Evolutionary conservation across 768 basidiomycete species (phyloP).

Genomic region (Lactarius pseudohatsudake): DNA sequence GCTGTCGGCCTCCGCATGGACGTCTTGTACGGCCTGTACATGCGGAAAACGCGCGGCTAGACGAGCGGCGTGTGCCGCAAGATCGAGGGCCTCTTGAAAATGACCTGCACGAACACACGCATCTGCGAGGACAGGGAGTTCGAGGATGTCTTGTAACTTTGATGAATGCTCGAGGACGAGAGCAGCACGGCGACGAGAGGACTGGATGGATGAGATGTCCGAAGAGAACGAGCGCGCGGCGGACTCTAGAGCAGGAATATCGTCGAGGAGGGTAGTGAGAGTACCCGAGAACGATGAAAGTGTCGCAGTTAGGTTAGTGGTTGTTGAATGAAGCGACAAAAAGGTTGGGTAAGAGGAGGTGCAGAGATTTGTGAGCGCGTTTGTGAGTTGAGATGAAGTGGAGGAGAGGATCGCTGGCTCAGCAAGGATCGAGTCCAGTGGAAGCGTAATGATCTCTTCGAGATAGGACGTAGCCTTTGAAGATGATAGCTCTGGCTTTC

Average conservation of each 20-base stretch:
- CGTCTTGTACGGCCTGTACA: slow-evolving; percentile 55
- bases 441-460: slow-evolving; percentile 58
- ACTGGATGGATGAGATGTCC: slow-evolving; percentile 71
- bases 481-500: slow-evolving; percentile 27
- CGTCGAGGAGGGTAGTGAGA: slow-evolving; percentile 64
- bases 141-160: slow-evolving; percentile 88
- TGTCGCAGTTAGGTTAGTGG: slow-evolving; percentile 68
- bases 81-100: slow-evolving; percentile 88
- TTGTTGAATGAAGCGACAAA: slow-evolving; percentile 80
- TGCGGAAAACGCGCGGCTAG: slow-evolving; percentile 43
- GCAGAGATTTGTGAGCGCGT: slow-evolving; percentile 86
- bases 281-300: slow-evolving; percentile 74
- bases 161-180: slow-evolving; percentile 94
- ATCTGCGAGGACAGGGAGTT: slow-evolving; percentile 87
- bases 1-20: slow-evolving; percentile 65
- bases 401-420: slow-evolving; percentile 79
- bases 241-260: slow-evolving; percentile 76
- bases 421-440: slow-evolving; percentile 64
- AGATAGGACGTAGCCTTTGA: slow-evolving; percentile 51
- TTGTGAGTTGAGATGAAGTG: slow-evolving; percentile 82
- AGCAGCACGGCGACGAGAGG: slow-evolving; percentile 70
- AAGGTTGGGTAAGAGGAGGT: slow-evolving; percentile 92
- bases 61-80: slow-evolving; percentile 66
- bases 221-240: slow-evolving; percentile 69
- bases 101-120: slow-evolving; percentile 91